Evolutionary conservation across 1,139 yeast species (phyloP), one percentile per base, ranked within the genome.

Genomic region (Saccharomycopsis phalli): DNA sequence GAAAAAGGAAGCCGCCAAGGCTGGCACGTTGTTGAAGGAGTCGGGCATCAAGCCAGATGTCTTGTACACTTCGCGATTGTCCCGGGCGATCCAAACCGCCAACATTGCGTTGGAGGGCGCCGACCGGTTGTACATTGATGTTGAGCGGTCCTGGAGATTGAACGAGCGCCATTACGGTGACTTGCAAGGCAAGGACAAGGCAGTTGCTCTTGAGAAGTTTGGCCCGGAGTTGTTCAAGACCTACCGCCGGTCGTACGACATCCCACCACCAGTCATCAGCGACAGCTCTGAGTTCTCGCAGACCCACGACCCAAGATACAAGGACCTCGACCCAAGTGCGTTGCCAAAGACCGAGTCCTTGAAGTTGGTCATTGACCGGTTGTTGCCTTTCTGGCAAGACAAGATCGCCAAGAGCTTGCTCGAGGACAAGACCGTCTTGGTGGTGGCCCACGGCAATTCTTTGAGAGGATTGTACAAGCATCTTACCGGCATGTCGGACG

Each of bases 111-210:
- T 91, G 57, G 84, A 82, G 51, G 65, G 71, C 51, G 91, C 96
- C 49, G 96, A 86, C 66, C 87, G 88, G 62, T 70, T 84, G 58
- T 88, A 77, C 75, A 74, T 91, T 53, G 95, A 94, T 60, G 94
- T 84, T 59, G 79, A 81, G 69, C 83, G 96, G 74, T 74, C 88
- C 46, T 88, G 97, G 97, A 81, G 96, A 74, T 78, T 88, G 65
- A 88, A 88, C 69, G 98, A 88, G 73, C 91, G 97, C 74, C 97
- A 88, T 70, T 88, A 88, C 70, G 98, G 98, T 74, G 96, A 87
- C 55, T 76, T 91, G 59, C 97, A 91, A 71, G 98, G 98, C 63
- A 88, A 88, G 74, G 94, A 88, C 74, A 88, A 88, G 74, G 95
- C 96, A 53, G 87, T 75, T 58, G 83, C 95, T 53, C 75, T 86